Percentiles rank a stretch among this genome's conserved stretches.
Evolutionary conservation across 2,329 filamentous ascomycete genomes (phyloP).

Genomic region (Lachnellula occidentalis): DNA sequence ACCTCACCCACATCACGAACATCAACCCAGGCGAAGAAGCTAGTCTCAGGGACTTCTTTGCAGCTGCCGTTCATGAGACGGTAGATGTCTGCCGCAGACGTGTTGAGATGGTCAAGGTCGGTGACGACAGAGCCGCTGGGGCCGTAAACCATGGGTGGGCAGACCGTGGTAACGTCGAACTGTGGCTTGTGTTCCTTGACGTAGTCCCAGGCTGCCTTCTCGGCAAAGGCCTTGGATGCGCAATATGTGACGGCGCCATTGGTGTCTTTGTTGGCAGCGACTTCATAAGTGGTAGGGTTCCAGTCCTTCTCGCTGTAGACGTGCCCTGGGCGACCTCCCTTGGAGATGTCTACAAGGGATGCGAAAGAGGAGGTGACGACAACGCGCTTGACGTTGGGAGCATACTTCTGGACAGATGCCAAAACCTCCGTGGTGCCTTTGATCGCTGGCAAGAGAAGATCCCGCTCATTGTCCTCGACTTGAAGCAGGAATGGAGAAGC

Average conservation of each 20-base stretch:
- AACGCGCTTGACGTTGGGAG: conserved; percentile 30
- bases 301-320: conserved; percentile 48
- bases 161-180: conserved; percentile 56
- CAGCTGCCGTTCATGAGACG: conserved; percentile 55
- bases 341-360: conserved; percentile 47
- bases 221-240: conserved; percentile 55
- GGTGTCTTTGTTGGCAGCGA: conserved; percentile 30
- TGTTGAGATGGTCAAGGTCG: conserved; percentile 58
- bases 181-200: conserved; percentile 44
- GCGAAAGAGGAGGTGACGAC: conserved; percentile 61
- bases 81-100: conserved; percentile 63
- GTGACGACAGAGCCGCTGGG: conserved; percentile 56
- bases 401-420: conserved; percentile 37
- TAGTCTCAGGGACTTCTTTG: conserved; percentile 49
- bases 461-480: conserved; percentile 29
- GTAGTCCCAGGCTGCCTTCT: conserved; percentile 60
- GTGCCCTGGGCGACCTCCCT: conserved; percentile 44
- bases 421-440: conserved; percentile 46
- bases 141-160: conserved; percentile 56
- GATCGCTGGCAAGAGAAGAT: conserved; percentile 48
- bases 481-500: conserved; percentile 47
- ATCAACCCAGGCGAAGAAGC: conserved; percentile 46
- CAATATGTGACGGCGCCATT: conserved; percentile 22
- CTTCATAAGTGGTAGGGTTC: conserved; percentile 45
- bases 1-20: conserved; percentile 55